Evolutionary conservation across 106 monocot genomes (phyloP).

Genomic region (Allium fistulosum): DNA sequence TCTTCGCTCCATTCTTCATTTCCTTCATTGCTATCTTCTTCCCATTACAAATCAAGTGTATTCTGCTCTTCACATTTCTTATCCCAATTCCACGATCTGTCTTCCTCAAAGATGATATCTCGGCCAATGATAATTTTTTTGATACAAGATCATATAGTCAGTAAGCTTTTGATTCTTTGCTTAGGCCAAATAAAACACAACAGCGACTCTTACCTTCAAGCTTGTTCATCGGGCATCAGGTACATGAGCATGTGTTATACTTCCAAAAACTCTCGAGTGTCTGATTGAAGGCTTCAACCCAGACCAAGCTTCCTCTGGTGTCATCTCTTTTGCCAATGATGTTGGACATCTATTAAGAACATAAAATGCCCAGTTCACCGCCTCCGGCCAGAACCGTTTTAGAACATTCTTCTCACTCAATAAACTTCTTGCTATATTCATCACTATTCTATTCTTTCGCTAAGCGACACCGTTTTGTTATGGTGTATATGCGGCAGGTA

Average conservation of each 20-base stretch:
- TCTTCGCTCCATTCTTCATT: background rate
- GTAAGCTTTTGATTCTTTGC: background rate
- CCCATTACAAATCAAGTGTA: background rate
- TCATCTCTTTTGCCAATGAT: no score
- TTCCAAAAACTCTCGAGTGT: no score
- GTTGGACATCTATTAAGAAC: no score
- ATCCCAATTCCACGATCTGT: background rate
- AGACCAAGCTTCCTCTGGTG: no score
- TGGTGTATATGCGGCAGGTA: no score
- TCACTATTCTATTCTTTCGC: no score
- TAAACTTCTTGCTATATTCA: no score
- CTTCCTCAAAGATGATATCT: background rate
- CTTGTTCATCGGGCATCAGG: background rate
- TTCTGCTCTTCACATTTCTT: background rate
- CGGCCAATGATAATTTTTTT: background rate
- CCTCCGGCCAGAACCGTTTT: no score
- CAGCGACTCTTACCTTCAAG: background rate
- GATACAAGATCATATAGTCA: background rate
- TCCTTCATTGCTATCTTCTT: background rate
- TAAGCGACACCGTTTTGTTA: no score
- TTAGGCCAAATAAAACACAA: background rate
- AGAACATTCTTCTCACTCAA: no score
- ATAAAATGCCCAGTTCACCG: no score
- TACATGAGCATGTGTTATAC: background rate
- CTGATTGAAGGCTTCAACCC: no score